These are phyloP conservation scores for Tilletia setariae DNA, from an alignment of 1,284 basidiomycete genomes.

Conservation along the genomic window DNA sequence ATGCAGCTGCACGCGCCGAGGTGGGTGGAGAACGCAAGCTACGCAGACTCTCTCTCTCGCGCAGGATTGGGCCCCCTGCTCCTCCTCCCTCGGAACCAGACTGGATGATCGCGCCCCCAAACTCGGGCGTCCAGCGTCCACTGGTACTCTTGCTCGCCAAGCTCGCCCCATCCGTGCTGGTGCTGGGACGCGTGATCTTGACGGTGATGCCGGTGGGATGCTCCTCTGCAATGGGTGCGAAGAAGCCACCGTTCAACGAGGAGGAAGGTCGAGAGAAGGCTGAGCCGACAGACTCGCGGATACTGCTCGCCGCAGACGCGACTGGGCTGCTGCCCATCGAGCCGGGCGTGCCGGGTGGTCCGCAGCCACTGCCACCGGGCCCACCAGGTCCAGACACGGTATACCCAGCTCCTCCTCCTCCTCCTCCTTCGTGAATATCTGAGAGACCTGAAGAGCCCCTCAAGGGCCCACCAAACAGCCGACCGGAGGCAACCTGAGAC, in stretches of 20 bases:
- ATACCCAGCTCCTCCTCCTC: too few species aligned
- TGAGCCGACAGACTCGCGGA: neutral
- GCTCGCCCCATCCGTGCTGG: constrained; percentile 11
- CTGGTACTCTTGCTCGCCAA: constrained; percentile 16
- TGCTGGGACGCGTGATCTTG: neutral
- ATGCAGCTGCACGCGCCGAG: neutral
- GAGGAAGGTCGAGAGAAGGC: constrained; percentile 1
- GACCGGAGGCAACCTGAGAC: neutral
- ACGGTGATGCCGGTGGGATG: neutral
- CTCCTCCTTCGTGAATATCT: too few species aligned
- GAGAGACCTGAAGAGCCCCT: too few species aligned
- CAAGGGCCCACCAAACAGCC: neutral
- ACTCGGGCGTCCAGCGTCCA: constrained; percentile 13
- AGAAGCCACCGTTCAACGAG: neutral
- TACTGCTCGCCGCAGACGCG: too few species aligned
- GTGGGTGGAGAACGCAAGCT: constrained; percentile 4
- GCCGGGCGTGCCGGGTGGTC: too few species aligned
- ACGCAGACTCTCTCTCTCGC: neutral
- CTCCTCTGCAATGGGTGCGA: constrained; percentile 4
- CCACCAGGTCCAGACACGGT: constrained; percentile 12
- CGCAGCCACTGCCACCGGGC: neutral
- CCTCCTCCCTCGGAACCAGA: too few species aligned
- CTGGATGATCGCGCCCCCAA: neutral
- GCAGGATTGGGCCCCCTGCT: neutral
- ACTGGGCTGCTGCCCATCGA: too few species aligned